These are phyloP conservation scores for Trichoderma atroviride DNA, from an alignment of 2,329 filamentous ascomycete genomes.

Conservation along the genomic window DNA sequence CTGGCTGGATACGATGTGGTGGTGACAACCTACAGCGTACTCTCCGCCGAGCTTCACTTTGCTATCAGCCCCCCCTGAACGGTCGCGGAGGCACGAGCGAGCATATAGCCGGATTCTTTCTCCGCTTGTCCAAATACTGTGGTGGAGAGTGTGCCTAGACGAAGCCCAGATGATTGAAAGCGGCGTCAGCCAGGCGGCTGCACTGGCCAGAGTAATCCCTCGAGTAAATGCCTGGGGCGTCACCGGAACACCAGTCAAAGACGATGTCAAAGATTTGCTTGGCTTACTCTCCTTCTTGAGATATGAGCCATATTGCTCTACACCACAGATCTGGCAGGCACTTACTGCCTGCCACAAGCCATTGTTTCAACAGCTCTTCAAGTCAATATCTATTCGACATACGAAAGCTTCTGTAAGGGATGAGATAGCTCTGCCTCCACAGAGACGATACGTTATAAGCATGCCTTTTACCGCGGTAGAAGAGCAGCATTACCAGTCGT, in stretches of 20 bases:
- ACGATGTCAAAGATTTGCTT: constrained; percentile 74
- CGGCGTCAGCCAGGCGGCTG: constrained; percentile 80
- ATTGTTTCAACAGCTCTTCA: constrained; percentile 70
- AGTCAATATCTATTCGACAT: constrained; percentile 75
- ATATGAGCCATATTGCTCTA: constrained; percentile 74
- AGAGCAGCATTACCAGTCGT: constrained; percentile 79
- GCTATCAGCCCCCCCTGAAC: constrained; percentile 70
- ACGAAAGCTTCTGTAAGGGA: constrained; percentile 79
- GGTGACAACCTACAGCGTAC: constrained; percentile 67
- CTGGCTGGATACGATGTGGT: constrained; percentile 60
- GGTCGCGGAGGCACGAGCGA: constrained; percentile 65
- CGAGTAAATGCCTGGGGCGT: constrained; percentile 89
- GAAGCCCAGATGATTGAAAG: constrained; percentile 94
- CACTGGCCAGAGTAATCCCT: constrained; percentile 77
- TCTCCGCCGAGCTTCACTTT: constrained; percentile 81
- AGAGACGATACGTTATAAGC: constrained; percentile 84
- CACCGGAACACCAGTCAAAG: constrained; percentile 82
- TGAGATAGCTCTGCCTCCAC: constrained; percentile 77
- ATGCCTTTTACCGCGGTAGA: constrained; percentile 90
- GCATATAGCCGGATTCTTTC: constrained; percentile 69
- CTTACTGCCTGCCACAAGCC: constrained; percentile 63
- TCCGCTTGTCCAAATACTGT: constrained; percentile 77
- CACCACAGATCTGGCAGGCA: constrained; percentile 66
- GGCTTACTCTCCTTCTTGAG: constrained; percentile 81
- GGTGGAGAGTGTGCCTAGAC: constrained; percentile 82